Conservation (phyloP, 1,284 basidiomycete genomes). For the Cutaneotrichosporon dermatis region DNA sequence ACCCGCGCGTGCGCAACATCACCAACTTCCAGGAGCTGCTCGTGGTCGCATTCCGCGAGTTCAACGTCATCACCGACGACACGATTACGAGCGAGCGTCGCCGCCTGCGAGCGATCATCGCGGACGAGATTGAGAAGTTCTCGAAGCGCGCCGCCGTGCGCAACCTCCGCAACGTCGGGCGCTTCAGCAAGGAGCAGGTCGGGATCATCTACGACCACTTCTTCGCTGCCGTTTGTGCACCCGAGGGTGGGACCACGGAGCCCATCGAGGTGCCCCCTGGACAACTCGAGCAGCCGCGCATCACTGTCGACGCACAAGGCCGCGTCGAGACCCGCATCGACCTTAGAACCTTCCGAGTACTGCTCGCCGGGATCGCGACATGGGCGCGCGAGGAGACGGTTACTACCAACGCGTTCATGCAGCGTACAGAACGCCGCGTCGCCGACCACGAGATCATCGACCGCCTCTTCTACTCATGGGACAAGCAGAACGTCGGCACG, state of each 20-base stretch:
- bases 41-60: conserved; percentile 94
- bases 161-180: conserved; percentile 74
- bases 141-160: conserved; percentile 91
- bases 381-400: conserved; percentile 96
- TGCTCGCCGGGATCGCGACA: conserved; percentile 86
- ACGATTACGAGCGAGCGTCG: conserved; percentile 84
- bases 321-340: conserved; percentile 85
- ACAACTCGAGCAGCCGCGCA: conserved; percentile 41
- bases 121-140: conserved; percentile 91
- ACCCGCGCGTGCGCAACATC: conserved; percentile 87
- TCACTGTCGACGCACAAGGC: conserved; percentile 54
- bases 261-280: conserved; percentile 21
- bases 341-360: conserved; percentile 76
- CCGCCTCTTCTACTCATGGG: conserved; percentile 85
- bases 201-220: conserved; percentile 85
- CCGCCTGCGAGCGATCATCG: conserved; percentile 82
- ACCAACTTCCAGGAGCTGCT: conserved; percentile 97
- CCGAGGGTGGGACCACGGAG: conserved; percentile 8
- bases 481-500: conserved; percentile 69
- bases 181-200: conserved; percentile 84
- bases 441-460: conserved; percentile 54
- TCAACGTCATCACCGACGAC: conserved; percentile 93
- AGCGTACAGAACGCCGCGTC: conserved; percentile 52
- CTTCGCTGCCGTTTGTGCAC: conserved; percentile 77
- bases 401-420: conserved; percentile 85